Conservation (phyloP, 345 rosid genomes). For the Citrus cavaleriei region DNA sequence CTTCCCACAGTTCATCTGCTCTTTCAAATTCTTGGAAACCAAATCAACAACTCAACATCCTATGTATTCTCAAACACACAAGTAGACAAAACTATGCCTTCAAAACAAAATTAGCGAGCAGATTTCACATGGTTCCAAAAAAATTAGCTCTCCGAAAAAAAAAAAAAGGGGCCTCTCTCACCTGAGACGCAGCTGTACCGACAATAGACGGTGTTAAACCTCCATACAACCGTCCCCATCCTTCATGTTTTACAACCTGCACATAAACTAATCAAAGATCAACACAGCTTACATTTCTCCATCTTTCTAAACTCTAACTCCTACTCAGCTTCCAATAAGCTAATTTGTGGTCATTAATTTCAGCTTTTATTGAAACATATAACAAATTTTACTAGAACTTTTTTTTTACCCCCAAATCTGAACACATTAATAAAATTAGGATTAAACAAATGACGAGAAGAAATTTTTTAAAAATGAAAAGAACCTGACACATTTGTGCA, state of each 20-base stretch:
- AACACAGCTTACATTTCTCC: constrained; percentile 3
- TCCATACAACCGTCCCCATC: constrained; percentile 90
- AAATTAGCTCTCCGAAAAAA: not conserved
- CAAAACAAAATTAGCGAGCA: not conserved
- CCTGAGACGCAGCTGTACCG: constrained; percentile 98
- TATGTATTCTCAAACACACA: not conserved
- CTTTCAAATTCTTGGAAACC: not conserved
- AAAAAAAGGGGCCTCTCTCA: constrained; percentile 14
- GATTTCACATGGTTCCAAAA: not conserved
- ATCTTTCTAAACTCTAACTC: not conserved
- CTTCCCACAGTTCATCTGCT: not conserved
- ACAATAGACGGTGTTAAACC: constrained; percentile 81
- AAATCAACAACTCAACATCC: not conserved
- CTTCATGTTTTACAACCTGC: constrained; percentile 89
- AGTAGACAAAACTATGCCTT: not conserved
- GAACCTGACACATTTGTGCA: constrained; percentile 80
- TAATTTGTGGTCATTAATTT: not conserved
- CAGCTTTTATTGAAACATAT: not conserved
- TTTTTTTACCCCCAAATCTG: not conserved
- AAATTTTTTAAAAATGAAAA: not conserved
- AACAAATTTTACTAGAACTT: not conserved
- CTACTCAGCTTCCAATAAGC: not conserved
- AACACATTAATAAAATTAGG: not conserved
- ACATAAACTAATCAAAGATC: not conserved
- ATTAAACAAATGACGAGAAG: not conserved